phyloP scores from a whole-genome alignment of 768 basidiomycete genomes.

The Trametes cubensis region DNA sequence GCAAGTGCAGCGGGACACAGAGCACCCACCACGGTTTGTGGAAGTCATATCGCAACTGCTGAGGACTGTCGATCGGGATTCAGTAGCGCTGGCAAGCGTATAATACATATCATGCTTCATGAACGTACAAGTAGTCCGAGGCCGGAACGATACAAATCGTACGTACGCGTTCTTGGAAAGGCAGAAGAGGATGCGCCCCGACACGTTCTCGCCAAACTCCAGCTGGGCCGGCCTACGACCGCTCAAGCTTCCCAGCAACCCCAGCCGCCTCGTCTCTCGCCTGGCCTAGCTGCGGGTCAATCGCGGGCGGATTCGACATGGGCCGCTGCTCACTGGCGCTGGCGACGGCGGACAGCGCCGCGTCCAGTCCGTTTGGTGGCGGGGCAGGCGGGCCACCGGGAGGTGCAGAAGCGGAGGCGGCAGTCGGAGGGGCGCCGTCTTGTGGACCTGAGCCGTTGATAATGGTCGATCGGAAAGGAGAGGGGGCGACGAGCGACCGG shows the following conservation, averaged over 20 bases:
- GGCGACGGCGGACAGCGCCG: conserved; percentile 12
- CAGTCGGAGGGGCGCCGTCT: conserved; percentile 8
- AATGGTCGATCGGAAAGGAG: conserved; percentile 51
- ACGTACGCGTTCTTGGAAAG: neutral
- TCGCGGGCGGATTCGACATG: conserved; percentile 19
- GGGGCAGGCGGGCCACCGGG: conserved; percentile 13
- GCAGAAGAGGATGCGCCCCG: neutral
- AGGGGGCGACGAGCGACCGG: conserved; percentile 58
- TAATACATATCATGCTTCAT: conserved; percentile 11
- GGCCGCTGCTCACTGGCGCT: conserved; percentile 11
- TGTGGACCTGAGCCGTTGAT: conserved; percentile 26
- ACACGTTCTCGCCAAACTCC: neutral
- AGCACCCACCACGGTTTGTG: too few species aligned
- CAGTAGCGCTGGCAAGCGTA: neutral
- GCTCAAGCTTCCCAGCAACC: conserved; percentile 36
- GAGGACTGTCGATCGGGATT: too few species aligned
- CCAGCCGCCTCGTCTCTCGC: conserved; percentile 40
- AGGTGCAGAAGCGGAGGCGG: conserved; percentile 20
- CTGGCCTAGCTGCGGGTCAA: conserved; percentile 40
- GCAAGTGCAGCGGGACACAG: too few species aligned
- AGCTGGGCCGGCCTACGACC: conserved; percentile 18
- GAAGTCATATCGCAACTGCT: too few species aligned
- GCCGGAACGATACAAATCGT: conserved; percentile 1
- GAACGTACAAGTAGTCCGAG: conserved; percentile 13
- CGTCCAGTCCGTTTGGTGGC: conserved; percentile 11